Conservation (phyloP, 495 filamentous ascomycete species). For the Tirmania nivea region DNA sequence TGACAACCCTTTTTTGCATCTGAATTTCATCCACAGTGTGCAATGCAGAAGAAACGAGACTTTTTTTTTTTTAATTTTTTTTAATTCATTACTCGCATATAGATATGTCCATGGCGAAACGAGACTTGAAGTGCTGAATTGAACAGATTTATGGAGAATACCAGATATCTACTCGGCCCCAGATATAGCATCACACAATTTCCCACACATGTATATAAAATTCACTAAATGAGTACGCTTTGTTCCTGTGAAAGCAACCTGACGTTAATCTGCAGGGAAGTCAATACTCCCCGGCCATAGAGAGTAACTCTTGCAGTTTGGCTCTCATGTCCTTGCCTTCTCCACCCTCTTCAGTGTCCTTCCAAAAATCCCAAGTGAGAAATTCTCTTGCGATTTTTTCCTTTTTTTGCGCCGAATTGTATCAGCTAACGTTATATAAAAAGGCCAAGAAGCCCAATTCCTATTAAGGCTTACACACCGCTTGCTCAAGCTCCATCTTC, state of each 20-base stretch:
- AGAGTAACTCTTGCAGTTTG: neutral
- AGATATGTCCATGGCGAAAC: too few species aligned
- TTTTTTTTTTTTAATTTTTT: too few species aligned
- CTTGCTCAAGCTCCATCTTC: conserved; percentile 36
- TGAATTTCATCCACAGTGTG: too few species aligned
- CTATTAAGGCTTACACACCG: conserved; percentile 21
- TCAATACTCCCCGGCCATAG: neutral
- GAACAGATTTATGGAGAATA: too few species aligned
- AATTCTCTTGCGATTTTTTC: conserved; percentile 14
- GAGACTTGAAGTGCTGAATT: too few species aligned
- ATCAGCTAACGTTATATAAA: neutral
- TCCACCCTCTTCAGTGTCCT: neutral
- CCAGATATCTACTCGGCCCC: neutral
- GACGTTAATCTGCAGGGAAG: neutral
- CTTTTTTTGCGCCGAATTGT: neutral
- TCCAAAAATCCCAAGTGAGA: conserved; percentile 7
- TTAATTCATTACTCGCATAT: too few species aligned
- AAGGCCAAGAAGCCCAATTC: conserved; percentile 9
- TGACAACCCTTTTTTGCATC: too few species aligned
- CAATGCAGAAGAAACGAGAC: too few species aligned
- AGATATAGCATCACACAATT: neutral
- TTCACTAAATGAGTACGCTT: neutral
- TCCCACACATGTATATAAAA: neutral
- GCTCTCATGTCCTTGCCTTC: neutral
- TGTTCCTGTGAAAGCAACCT: neutral